phyloP scores from a whole-genome alignment of 345 rosid genomes.

The Corchorus olitorius region DNA sequence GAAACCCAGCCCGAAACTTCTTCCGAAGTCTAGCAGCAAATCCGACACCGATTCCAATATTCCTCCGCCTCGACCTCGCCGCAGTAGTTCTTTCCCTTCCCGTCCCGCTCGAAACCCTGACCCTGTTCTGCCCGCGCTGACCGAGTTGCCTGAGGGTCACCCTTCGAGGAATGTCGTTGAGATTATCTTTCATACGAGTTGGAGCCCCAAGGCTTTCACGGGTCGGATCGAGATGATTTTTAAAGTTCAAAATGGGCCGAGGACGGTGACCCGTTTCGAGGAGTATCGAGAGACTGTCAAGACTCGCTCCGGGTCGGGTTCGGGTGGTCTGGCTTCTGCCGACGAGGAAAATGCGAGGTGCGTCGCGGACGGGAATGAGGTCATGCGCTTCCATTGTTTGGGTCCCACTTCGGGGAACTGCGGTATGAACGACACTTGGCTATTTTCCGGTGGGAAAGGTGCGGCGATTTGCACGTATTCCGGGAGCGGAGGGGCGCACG shows the following conservation, averaged over 20 bases:
- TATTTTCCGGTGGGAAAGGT: constrained; percentile 56
- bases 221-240: constrained; percentile 88
- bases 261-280: constrained; percentile 74
- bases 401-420: constrained; percentile 56
- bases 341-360: constrained; percentile 78
- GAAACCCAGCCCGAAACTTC: constrained; percentile 28
- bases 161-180: constrained; percentile 93
- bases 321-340: constrained; percentile 14
- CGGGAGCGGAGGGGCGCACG: constrained; percentile 83
- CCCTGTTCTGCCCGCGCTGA: constrained; percentile 59
- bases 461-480: constrained; percentile 68
- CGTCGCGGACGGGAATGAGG: constrained; percentile 93
- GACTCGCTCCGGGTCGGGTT: constrained; percentile 44
- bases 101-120: constrained; percentile 48
- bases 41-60: constrained; percentile 30
- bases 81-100: constrained; percentile 25
- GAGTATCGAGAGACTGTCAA: constrained; percentile 84
- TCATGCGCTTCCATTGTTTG: constrained; percentile 85
- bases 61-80: constrained; percentile 36
- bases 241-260: constrained; percentile 82
- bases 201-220: constrained; percentile 75
- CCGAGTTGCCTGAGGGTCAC: constrained; percentile 82
- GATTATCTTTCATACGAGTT: constrained; percentile 91
- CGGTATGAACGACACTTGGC: constrained; percentile 57
- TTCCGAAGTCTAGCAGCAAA: constrained; percentile 21